Evolutionary conservation across 73 alveolate genomes (phyloP), one percentile per base, ranked within the genome.

Genomic region (Durusdinium trenchii): DNA sequence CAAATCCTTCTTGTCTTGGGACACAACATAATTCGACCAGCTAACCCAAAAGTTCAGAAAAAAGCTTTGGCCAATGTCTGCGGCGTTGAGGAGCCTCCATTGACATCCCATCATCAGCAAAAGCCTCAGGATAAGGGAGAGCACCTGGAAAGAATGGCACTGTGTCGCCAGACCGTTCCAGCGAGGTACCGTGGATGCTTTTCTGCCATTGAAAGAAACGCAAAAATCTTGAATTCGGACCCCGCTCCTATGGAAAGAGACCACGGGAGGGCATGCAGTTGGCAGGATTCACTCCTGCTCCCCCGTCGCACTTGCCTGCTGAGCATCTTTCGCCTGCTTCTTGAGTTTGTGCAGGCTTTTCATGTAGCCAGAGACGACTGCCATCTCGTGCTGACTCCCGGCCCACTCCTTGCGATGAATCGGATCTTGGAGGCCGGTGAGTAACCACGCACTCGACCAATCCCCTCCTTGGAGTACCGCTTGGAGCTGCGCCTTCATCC

Each of bases 121-220:
- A n/a, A 45, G 36, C 94, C 45, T 85, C 95, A 3, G 95, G 95
- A 42, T 85, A 85, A 0, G 95, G 95, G 20, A 85, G 60, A 6
- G 95, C 95, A 36, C 81, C 51, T 30, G 95, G 95, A 54, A 85
- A 85, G 38, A 85, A 7, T 6, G 81, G 5, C 0, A 50, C 54
- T 23, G 42, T 48, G n/a, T 30, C 6, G 81, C 95, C 95, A 30
- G 95, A 16, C 95, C 78, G 95, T 26, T 36, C 95, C 16, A 79
- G 95, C 81, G 26, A 40, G 50, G 57, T 38, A 85, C 95, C 81
- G 36, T 85, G 95, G 81, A 54, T 57, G 60, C 95, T 23, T 85
- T 38, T 46, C 18, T 54, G 38, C 95, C 95, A 85, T 16, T 14
- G 57, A 62, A 30, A 36, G 14, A 35, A 57, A 10, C 81, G 40